Percentiles rank a stretch among this genome's conserved stretches.
Evolutionary conservation across 2,329 filamentous ascomycete species (phyloP).

Genomic region (Chlorencoelia australis): DNA sequence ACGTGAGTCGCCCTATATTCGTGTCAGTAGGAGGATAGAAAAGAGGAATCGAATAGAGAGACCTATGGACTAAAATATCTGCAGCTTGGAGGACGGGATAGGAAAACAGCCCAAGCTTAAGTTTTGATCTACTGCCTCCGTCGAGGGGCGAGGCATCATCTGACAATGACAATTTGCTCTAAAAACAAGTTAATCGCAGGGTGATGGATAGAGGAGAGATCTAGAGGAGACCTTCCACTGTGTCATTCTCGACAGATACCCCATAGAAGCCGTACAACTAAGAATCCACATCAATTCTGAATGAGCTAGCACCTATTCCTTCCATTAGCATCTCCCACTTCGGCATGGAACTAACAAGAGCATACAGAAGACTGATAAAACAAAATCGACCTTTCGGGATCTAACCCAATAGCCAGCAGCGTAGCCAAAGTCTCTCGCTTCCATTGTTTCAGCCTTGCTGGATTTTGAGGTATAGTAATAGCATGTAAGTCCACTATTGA

Average conservation of each 20-base stretch:
- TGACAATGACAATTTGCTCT: constrained; percentile 65
- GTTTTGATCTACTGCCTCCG: constrained; percentile 45
- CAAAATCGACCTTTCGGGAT: constrained; percentile 64
- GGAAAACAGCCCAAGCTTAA: constrained; percentile 86
- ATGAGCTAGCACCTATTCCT: constrained; percentile 58
- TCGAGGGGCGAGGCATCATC: constrained; percentile 49
- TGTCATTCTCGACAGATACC: constrained; percentile 95
- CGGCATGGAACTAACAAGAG: not conserved
- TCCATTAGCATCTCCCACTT: not conserved
- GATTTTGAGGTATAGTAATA: constrained; percentile 67
- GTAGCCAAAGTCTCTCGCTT: constrained; percentile 69
- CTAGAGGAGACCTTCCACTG: constrained; percentile 73
- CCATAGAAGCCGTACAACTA: constrained; percentile 82
- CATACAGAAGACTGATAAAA: constrained; percentile 56
- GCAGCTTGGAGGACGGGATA: constrained; percentile 95
- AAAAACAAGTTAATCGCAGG: not conserved
- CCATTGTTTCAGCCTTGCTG: constrained; percentile 48
- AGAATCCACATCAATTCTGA: constrained; percentile 95
- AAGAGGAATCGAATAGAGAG: not conserved
- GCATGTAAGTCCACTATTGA: constrained; percentile 92
- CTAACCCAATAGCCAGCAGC: constrained; percentile 73
- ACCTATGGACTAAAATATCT: constrained; percentile 81
- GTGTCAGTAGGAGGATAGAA: constrained; percentile 4
- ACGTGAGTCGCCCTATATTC: constrained; percentile 70
- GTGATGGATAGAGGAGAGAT: too few relatives aligned